Evolutionary conservation across 1,284 basidiomycete genomes (phyloP), one percentile per base, ranked within the genome.

Genomic region (Fereydounia khargensis): DNA sequence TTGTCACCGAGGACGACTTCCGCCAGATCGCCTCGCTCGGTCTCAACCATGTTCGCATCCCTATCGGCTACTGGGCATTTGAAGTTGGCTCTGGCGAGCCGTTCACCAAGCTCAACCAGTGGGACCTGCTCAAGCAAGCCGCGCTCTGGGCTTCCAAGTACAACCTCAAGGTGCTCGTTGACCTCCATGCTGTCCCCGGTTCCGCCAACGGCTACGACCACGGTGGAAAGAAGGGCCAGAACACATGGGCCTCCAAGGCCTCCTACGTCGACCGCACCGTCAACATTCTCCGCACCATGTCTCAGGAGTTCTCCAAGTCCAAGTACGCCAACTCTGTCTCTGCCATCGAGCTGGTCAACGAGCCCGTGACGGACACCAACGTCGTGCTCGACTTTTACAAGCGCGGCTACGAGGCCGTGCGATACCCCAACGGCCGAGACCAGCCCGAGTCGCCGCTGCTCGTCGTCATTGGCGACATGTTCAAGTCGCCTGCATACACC

Each of bases 61-160:
- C 91, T 3, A 87, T 95, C 55, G 88, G 88, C 18, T 90, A 86
- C 76, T 95, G 91, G 91, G 91, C 91, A 1, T 90, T 88, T 62
- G 87, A 91, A 42, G 83, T 88, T 18, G 82, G 82, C 14, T 79
- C 79, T 4, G 89, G 86, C 8, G 89, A 94, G 68, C 90, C 89
- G 0, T 95, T 84, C 78, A 83, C 90, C 56, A 83, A 85, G 78
- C 88, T 89, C 16, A 87, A 89, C 73, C 89, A 87, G 77, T 62
- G 54, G 46, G 65, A 66, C 25, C 79, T 80, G 69, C 77, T 82
- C 20, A 77, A 79, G 52, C 68, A 75, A 40, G 91, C 89, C 0
- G 82, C 89, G 32, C 77, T 74, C 2, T 95, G 91, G 91, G 89
- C 89, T 4, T 70, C 79, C 17, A 82, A 84, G 22, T 77, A 89